These are phyloP conservation scores for Pichia terricola DNA, from an alignment of 1,139 yeast species.

Conservation along the genomic window DNA sequence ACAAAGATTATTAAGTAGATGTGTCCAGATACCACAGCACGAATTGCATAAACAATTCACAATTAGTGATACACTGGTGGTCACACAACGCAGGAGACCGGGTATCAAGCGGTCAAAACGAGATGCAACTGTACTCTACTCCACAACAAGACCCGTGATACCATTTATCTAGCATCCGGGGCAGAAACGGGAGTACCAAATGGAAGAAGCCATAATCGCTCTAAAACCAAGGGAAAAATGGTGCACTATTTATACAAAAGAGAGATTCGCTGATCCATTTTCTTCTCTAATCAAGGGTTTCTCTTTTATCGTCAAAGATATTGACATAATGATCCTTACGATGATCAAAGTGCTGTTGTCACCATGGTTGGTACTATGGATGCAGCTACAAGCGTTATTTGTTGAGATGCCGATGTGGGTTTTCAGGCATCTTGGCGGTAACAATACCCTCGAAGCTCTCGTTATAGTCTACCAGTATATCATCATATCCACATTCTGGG, in stretches of 20 bases:
- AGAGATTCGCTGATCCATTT: too few species aligned
- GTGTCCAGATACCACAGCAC: too few species aligned
- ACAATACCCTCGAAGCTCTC: neutral
- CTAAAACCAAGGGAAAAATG: too few species aligned
- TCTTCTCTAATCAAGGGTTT: too few species aligned
- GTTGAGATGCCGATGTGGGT: neutral
- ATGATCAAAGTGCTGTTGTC: neutral
- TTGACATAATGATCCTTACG: too few species aligned
- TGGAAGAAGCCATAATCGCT: neutral
- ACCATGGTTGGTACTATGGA: neutral
- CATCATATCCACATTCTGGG: neutral
- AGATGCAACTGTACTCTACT: conserved; percentile 50
- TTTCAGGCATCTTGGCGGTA: neutral
- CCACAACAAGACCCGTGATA: conserved; percentile 58
- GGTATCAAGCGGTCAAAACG: conserved; percentile 25
- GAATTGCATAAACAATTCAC: too few species aligned
- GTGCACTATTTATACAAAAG: too few species aligned
- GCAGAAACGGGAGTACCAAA: conserved; percentile 60
- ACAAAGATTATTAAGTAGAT: too few species aligned
- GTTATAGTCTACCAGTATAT: neutral
- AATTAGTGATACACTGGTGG: neutral
- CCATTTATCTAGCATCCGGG: conserved; percentile 45
- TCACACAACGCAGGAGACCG: neutral
- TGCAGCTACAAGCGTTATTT: neutral
- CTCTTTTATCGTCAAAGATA: too few species aligned